Conservation (phyloP, 208 protist species). For the Tetramitus jugosus region DNA sequence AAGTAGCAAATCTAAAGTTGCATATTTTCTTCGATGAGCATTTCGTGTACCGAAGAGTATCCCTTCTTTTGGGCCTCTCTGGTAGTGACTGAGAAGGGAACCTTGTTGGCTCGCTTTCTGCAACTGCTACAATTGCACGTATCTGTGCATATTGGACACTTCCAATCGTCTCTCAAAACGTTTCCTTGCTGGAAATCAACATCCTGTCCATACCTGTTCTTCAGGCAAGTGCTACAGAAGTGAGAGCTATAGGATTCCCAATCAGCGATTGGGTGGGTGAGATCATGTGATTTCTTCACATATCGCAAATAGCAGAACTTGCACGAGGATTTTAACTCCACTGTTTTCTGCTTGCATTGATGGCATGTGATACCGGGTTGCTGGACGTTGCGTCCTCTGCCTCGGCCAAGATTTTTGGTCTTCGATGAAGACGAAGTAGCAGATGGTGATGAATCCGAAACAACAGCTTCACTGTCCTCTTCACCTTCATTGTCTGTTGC, state of each 20-base stretch:
- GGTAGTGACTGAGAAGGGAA: conserved; percentile 3
- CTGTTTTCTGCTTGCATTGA: conserved; percentile 16
- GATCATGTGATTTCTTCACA: no score
- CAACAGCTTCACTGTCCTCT: no score
- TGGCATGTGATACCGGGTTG: conserved; percentile 1
- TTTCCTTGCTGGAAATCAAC: background rate
- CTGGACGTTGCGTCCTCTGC: background rate
- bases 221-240: background rate
- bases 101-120: background rate
- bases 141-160: background rate
- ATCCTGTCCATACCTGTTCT: conserved; percentile 10
- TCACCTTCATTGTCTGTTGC: no score
- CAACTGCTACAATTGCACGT: background rate
- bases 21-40: background rate
- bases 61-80: background rate
- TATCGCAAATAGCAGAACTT: background rate
- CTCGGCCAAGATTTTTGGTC: no score
- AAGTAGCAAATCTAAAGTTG: no score
- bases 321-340: background rate
- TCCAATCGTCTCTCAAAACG: background rate
- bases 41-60: background rate
- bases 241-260: background rate
- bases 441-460: no score
- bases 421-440: no score
- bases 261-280: no score